These are phyloP conservation scores for Trichothecium sympodiale DNA, from an alignment of 2,329 filamentous ascomycete species.

Conservation along the genomic window DNA sequence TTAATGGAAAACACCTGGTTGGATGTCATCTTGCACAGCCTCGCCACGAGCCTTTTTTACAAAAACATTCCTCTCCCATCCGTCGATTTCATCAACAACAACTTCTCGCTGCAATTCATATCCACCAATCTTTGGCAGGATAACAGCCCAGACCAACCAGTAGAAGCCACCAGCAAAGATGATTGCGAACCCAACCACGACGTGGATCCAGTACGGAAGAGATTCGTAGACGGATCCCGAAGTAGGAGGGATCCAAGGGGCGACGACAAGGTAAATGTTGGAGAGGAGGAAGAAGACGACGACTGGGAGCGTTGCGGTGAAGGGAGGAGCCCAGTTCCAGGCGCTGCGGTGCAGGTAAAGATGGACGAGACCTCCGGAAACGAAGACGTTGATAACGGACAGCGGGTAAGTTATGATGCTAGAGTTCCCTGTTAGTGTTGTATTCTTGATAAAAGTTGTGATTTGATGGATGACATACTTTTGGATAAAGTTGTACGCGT, in stretches of 20 bases:
- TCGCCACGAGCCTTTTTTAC: slow-evolving; percentile 24
- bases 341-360: slow-evolving; percentile 37
- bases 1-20: background rate
- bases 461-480: slow-evolving; percentile 27
- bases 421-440: slow-evolving; percentile 5
- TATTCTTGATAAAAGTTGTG: background rate
- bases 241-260: slow-evolving; percentile 44
- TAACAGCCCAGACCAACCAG: slow-evolving; percentile 43
- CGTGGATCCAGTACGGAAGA: slow-evolving; percentile 48
- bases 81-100: slow-evolving; percentile 44
- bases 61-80: slow-evolving; percentile 51
- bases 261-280: slow-evolving; percentile 50
- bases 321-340: slow-evolving; percentile 42
- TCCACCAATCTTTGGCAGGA: slow-evolving; percentile 37
- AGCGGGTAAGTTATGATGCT: slow-evolving; percentile 55
- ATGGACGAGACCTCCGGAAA: slow-evolving; percentile 39
- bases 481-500: slow-evolving; percentile 53
- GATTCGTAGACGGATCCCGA: slow-evolving; percentile 38
- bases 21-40: background rate
- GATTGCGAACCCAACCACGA: slow-evolving; percentile 44
- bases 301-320: slow-evolving; percentile 42
- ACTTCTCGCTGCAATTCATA: slow-evolving; percentile 47
- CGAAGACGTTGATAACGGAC: slow-evolving; percentile 44
- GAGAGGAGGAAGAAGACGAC: slow-evolving; percentile 47
- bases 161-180: slow-evolving; percentile 41